Evolutionary conservation across 2,329 filamentous ascomycete genomes (phyloP).

Genomic region (Samsoniella hepiali): DNA sequence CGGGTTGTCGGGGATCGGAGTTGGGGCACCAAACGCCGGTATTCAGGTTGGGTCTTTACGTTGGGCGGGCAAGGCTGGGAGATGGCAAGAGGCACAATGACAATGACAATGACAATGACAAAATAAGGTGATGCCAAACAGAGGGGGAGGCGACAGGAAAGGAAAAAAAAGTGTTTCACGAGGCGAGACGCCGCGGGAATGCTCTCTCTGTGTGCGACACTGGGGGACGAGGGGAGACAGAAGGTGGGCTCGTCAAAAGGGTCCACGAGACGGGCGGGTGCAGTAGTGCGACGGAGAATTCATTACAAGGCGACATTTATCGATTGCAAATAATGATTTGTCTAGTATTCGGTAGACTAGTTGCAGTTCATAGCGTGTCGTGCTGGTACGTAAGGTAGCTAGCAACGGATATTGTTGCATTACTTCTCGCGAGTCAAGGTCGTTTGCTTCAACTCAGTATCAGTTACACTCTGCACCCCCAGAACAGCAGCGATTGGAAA

Average conservation of each 20-base stretch:
- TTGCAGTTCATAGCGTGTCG: not conserved
- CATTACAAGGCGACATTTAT: not conserved
- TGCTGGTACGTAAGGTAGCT: not conserved
- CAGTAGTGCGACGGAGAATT: not conserved
- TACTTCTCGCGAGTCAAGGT: not conserved
- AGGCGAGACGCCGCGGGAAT: constrained; percentile 1
- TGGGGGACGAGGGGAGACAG: constrained; percentile 3
- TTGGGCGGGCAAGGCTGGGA: not conserved
- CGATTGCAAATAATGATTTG: not conserved
- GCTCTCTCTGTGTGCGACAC: not conserved
- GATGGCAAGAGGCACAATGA: not conserved
- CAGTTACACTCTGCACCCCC: no score
- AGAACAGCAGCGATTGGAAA: not conserved
- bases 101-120: not conserved
- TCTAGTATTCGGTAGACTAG: not conserved
- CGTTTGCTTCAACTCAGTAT: not conserved
- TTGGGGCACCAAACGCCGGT: constrained; percentile 4
- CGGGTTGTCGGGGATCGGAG: constrained; percentile 13
- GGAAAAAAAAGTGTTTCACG: constrained; percentile 1
- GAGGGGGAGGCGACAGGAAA: not conserved
- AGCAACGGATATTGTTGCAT: not conserved
- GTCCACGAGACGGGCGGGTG: constrained; percentile 1
- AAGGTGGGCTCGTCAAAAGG: not conserved
- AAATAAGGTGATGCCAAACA: not conserved
- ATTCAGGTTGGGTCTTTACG: not conserved